phyloP scores from a whole-genome alignment of 148 eudicot species.

The Silene conica region DNA sequence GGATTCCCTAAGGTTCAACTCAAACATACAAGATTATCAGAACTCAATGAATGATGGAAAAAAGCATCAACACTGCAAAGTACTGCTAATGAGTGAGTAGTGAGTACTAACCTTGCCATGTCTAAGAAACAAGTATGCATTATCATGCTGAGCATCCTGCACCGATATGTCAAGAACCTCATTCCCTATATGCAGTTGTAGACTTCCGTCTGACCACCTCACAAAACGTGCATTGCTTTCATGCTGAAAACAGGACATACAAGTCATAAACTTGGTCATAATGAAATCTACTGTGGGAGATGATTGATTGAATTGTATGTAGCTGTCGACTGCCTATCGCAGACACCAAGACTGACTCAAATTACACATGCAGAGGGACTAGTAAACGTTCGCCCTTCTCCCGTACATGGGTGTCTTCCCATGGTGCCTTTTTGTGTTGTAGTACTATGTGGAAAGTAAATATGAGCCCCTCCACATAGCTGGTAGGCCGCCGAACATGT shows the following conservation, averaged over 20 bases:
- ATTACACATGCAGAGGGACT: not conserved
- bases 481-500: no score
- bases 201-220: slow-evolving; percentile 97
- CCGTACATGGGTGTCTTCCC: not conserved
- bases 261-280: not conserved
- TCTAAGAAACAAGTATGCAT: slow-evolving; percentile 81
- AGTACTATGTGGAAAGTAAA: no score
- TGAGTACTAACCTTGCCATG: slow-evolving; percentile 73
- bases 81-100: not conserved
- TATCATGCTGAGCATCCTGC: slow-evolving; percentile 97
- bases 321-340: no score
- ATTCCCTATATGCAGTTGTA: slow-evolving; percentile 82
- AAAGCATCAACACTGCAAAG: not conserved
- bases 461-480: no score
- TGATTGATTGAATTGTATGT: not conserved
- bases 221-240: slow-evolving; percentile 99
- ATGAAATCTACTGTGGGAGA: not conserved
- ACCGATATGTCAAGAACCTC: slow-evolving; percentile 97
- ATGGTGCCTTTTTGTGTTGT: not conserved
- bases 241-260: slow-evolving; percentile 36
- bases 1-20: slow-evolving; percentile 62
- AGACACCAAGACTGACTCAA: not conserved
- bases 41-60: slow-evolving; percentile 2
- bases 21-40: not conserved
- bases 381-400: not conserved